phyloP scores from a whole-genome alignment of 2,329 filamentous ascomycete genomes.

The Colletotrichum sp. region DNA sequence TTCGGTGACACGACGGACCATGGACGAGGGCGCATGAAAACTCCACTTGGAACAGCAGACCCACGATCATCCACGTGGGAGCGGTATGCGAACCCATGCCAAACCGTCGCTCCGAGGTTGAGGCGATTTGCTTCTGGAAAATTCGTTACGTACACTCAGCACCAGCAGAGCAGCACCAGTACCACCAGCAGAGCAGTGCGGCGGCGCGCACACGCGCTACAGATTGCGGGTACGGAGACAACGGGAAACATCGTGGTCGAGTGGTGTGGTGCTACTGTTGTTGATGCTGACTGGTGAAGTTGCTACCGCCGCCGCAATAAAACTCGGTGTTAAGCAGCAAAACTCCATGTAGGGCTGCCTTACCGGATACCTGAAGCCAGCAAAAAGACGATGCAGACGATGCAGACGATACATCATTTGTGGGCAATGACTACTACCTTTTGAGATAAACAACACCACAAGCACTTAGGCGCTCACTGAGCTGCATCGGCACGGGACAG shows the following conservation, averaged over 20 bases:
- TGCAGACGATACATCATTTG: not conserved
- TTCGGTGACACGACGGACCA: not conserved
- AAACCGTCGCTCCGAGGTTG: constrained; percentile 1
- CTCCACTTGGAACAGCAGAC: constrained; percentile 16
- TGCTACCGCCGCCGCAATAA: not conserved
- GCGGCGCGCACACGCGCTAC: not conserved
- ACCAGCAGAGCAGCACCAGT: not conserved
- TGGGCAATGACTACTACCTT: not conserved
- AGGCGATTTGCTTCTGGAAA: constrained; percentile 18
- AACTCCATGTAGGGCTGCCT: constrained; percentile 5
- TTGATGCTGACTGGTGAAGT: not conserved
- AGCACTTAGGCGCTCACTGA: not conserved
- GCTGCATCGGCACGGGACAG: not conserved
- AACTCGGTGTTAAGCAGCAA: not conserved
- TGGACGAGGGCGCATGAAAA: constrained; percentile 8
- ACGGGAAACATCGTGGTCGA: not conserved
- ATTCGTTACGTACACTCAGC: not conserved
- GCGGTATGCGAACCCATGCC: constrained; percentile 20
- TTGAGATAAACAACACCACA: not conserved
- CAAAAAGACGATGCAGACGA: not conserved
- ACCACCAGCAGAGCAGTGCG: not conserved
- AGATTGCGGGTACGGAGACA: not conserved
- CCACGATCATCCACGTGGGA: constrained; percentile 18
- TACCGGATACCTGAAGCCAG: not conserved
- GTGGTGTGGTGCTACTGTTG: not conserved